Conservation (phyloP, 1,284 basidiomycete species). For the Earliella scabrosa region DNA sequence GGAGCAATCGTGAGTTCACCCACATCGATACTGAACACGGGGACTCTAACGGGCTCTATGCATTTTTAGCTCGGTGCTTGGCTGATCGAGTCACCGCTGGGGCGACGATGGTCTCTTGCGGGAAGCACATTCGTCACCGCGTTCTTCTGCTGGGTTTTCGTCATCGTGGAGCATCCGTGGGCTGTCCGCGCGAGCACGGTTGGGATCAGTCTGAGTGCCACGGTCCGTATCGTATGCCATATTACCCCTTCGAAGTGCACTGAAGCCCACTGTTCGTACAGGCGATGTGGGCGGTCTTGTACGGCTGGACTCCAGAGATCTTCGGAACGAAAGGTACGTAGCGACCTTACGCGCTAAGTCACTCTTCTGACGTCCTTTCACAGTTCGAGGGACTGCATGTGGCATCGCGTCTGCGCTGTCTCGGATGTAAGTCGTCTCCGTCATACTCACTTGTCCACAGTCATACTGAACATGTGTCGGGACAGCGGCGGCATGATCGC, state of each 20-base stretch:
- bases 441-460: not conserved
- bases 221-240: constrained; percentile 50
- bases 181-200: constrained; percentile 80
- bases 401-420: constrained; percentile 91
- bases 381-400: constrained; percentile 88
- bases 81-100: constrained; percentile 81
- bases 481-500: constrained; percentile 89
- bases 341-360: too few relatives aligned
- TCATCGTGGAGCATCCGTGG: constrained; percentile 60
- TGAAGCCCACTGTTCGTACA: constrained; percentile 27
- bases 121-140: constrained; percentile 84
- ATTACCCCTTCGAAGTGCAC: not conserved
- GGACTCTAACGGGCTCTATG: not conserved
- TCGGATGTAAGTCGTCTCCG: constrained; percentile 66
- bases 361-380: not conserved
- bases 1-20: constrained; percentile 74
- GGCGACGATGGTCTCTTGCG: constrained; percentile 80
- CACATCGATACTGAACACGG: not conserved
- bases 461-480: constrained; percentile 7
- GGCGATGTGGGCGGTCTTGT: constrained; percentile 92
- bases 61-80: constrained; percentile 80
- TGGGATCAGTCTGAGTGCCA: constrained; percentile 81
- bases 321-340: constrained; percentile 76
- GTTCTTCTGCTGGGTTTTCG: constrained; percentile 78
- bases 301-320: constrained; percentile 92